These are phyloP conservation scores for Globisporangium canariense DNA, from an alignment of 352 stramenopile species.

Conservation along the genomic window DNA sequence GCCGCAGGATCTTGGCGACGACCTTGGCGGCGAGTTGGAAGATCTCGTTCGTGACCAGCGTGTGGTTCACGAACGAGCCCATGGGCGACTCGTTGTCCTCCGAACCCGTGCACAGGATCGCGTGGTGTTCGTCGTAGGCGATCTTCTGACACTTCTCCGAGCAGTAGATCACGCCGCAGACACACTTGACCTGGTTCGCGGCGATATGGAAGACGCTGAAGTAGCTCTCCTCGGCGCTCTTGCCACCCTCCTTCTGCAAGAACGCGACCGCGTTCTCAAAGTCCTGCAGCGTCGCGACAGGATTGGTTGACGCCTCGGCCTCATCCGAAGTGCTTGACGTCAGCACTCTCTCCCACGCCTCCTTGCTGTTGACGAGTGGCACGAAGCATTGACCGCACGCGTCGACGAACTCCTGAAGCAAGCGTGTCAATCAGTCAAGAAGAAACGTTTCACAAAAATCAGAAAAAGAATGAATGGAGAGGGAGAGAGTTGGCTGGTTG, in stretches of 20 bases:
- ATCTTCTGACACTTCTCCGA: constrained; percentile 64
- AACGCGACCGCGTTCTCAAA: constrained; percentile 58
- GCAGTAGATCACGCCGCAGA: constrained; percentile 86
- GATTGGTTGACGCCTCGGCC: constrained; percentile 18
- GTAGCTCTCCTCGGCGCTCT: constrained; percentile 63
- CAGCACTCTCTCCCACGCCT: constrained; percentile 54
- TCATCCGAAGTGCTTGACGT: constrained; percentile 28
- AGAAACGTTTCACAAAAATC: constrained; percentile 10
- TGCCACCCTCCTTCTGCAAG: constrained; percentile 63
- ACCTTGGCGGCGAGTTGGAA: constrained; percentile 91
- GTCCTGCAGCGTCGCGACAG: constrained; percentile 40
- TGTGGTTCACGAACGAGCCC: constrained; percentile 78
- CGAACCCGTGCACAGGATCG: constrained; percentile 62
- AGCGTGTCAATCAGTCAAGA: neutral
- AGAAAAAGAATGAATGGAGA: constrained; percentile 8
- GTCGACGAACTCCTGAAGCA: constrained; percentile 52
- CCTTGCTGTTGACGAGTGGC: constrained; percentile 60
- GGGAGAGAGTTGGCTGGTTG: neutral
- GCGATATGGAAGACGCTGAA: constrained; percentile 63
- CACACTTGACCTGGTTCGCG: constrained; percentile 51
- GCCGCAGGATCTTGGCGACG: constrained; percentile 64
- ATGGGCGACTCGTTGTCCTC: constrained; percentile 61
- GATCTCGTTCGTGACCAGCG: constrained; percentile 91
- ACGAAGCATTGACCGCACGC: constrained; percentile 83
- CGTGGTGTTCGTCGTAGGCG: constrained; percentile 74